Evolutionary conservation across 1,139 yeast species (phyloP), one percentile per base, ranked within the genome.

Genomic region (Diutina mesorugosa): DNA sequence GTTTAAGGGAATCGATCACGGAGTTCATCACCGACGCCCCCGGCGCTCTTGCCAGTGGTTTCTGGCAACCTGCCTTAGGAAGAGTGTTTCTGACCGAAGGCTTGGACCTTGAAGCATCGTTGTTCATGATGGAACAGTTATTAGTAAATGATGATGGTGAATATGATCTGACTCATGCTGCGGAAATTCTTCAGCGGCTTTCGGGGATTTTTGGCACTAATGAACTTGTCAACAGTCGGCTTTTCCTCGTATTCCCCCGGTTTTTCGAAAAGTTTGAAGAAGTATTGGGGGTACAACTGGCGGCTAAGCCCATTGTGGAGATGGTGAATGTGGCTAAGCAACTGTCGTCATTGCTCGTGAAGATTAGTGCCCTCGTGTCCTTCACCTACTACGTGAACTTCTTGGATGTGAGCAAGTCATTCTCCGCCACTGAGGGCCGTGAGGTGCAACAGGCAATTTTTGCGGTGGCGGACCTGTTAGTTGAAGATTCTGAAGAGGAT

Each of bases 401-500:
- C 10, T 50, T 50, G 53, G 45, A 50, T 6, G 6, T 50, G 7
- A 14, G 14, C 14, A 8, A n/a, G 16, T 32, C 18, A 21, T 50
- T 50, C 8, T 12, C 26, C 3, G n/a, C 29, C 7, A 18, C 32
- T 14, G 35, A 32, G 4, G 53, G 53, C 2, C 35, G 8, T 21
- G 62, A 62, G 0, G 59, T 66, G 7, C 79, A 75, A 61, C 55
- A 57, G 8, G 61, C 64, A 3, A 64, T 75, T 12, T 69, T 75
- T 61, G 62, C 65, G 30, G 60, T 72, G 6, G 67, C 68, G 1
- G 60, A 69, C 1, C 67, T 77, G 1, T 67, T 90, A n/a, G 66
- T 79, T 2, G 79, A 77, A 1, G 86, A 82, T 1, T 81, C 95
- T 1, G 88, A 84, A 55, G 97, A 89, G 55, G 98, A 91, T 63